Evolutionary conservation across 1,139 yeast species (phyloP).

Genomic region (Chernovozyma aurita): DNA sequence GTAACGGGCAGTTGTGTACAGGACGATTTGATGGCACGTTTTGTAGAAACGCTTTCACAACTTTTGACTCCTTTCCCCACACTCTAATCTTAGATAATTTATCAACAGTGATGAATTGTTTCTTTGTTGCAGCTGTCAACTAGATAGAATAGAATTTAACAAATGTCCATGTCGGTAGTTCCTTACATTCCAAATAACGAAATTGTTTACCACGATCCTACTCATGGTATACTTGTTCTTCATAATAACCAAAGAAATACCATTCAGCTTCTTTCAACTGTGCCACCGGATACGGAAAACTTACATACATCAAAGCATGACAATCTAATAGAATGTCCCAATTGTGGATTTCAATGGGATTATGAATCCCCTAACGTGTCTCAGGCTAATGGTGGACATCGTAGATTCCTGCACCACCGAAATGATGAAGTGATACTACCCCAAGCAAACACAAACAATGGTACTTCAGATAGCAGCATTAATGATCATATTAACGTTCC

Average conservation of each 20-base stretch:
- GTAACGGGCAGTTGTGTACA: too few species aligned
- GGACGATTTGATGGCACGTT: too few species aligned
- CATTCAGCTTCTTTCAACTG: slow-evolving; percentile 29
- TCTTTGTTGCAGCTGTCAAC: neutral
- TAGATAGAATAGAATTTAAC: neutral
- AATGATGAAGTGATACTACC: too few species aligned
- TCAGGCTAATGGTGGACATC: neutral
- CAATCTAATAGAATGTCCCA: slow-evolving; percentile 28
- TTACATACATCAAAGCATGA: neutral
- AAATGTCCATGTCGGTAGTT: slow-evolving; percentile 33
- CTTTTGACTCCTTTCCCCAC: too few species aligned
- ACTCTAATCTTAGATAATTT: too few species aligned
- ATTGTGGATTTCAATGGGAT: slow-evolving; percentile 38
- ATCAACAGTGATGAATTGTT: neutral
- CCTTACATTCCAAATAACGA: slow-evolving; percentile 32
- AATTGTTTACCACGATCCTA: slow-evolving; percentile 36
- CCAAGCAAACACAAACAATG: neutral
- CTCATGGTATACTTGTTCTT: slow-evolving; percentile 39
- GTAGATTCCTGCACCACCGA: neutral
- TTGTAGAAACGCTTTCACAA: too few species aligned
- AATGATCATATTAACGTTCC: too few species aligned
- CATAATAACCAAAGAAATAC: slow-evolving; percentile 40
- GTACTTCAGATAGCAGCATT: too few species aligned
- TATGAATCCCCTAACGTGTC: too few species aligned
- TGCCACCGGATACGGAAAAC: neutral